A percentile compares a stretch with the other conserved stretches of the same genome.
phyloP scores from a whole-genome alignment of 2,329 filamentous ascomycete species.

The Dothistroma septosporum region DNA sequence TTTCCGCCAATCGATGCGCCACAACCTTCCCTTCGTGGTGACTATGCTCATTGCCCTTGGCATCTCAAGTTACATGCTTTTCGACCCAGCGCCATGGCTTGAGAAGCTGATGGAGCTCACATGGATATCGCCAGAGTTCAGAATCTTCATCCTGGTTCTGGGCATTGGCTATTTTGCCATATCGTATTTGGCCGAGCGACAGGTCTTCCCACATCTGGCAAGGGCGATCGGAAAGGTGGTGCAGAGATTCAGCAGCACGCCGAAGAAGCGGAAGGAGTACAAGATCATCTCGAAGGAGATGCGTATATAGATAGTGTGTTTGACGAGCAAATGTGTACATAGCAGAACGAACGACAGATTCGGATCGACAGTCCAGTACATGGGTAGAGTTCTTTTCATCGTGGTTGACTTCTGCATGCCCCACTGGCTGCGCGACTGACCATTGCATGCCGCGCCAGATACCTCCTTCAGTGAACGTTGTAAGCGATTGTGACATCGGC shows the following conservation, averaged over 20 bases:
- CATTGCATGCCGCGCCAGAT: too few relatives aligned
- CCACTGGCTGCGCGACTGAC: neutral
- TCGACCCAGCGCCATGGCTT: conserved; percentile 67
- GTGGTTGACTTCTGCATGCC: neutral
- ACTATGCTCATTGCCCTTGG: conserved; percentile 67
- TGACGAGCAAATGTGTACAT: neutral
- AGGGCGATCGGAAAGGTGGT: conserved; percentile 61
- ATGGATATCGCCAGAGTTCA: conserved; percentile 66
- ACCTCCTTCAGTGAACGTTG: too few relatives aligned
- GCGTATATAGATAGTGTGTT: conserved; percentile 22
- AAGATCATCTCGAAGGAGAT: conserved; percentile 71
- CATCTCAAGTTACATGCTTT: conserved; percentile 74
- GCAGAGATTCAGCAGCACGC: conserved; percentile 50
- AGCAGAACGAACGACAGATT: neutral
- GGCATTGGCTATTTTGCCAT: conserved; percentile 64
- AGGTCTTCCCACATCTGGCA: conserved; percentile 65
- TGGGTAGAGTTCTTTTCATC: neutral
- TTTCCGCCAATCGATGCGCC: conserved; percentile 73
- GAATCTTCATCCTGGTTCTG: conserved; percentile 65
- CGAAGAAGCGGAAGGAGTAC: conserved; percentile 71
- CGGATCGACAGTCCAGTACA: neutral
- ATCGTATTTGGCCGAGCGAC: conserved; percentile 68
- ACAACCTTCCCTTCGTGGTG: conserved; percentile 80
- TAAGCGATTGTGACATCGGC: neutral
- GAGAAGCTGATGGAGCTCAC: conserved; percentile 80